A percentile compares a stretch with the other conserved stretches of the same genome.
Conservation (phyloP, 2,329 filamentous ascomycete genomes). For the Penicillium brasilianum region DNA sequence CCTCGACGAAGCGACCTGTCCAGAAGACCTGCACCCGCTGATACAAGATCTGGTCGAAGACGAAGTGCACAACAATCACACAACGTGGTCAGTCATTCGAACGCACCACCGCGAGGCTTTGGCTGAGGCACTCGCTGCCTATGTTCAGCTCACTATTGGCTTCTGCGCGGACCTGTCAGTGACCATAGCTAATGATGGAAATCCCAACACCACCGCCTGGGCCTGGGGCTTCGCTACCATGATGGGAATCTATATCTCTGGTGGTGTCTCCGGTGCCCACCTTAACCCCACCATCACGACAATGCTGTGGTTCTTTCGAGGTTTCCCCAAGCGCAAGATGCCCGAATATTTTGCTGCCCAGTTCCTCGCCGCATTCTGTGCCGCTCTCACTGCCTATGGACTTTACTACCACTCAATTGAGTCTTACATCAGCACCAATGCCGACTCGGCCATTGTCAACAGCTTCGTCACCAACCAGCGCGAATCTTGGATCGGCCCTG, state of each 20-base stretch:
- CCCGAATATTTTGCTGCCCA: conserved; percentile 58
- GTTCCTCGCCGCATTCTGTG: conserved; percentile 58
- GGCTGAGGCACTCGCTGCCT: conserved; percentile 58
- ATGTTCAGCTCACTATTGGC: conserved; percentile 51
- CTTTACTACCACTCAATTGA: conserved; percentile 45
- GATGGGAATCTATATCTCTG: conserved; percentile 55
- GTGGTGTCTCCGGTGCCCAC: conserved; percentile 55
- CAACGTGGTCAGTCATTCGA: conserved; percentile 56
- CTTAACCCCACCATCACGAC: conserved; percentile 53
- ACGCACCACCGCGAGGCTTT: conserved; percentile 59
- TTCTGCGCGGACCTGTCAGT: conserved; percentile 57
- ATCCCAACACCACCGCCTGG: conserved; percentile 52
- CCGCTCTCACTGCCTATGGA: conserved; percentile 54
- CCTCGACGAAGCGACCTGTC: conserved; percentile 41
- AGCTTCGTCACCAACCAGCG: conserved; percentile 55
- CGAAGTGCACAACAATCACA: conserved; percentile 56
- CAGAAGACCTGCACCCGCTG: conserved; percentile 52
- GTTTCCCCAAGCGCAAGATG: conserved; percentile 59
- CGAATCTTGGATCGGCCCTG: conserved; percentile 43
- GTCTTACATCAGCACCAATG: conserved; percentile 40
- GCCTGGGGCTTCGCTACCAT: conserved; percentile 63
- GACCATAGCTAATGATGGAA: conserved; percentile 45
- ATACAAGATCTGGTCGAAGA: conserved; percentile 51
- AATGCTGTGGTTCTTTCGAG: conserved; percentile 56
- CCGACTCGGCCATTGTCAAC: conserved; percentile 39